Conservation (phyloP, 75 land plant genomes). For the Picea glauca region DNA sequence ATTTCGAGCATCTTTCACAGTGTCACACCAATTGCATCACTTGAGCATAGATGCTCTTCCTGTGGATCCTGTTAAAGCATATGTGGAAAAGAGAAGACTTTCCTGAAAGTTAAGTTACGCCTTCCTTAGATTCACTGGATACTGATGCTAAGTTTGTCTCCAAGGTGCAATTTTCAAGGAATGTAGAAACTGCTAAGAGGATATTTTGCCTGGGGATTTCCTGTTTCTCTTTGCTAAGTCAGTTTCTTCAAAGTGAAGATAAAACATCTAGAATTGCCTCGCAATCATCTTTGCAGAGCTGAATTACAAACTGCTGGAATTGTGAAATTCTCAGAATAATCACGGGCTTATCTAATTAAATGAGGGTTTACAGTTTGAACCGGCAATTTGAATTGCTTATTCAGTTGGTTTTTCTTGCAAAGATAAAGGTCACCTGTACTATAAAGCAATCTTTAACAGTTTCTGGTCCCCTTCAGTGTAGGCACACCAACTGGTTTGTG, state of each 20-base stretch:
- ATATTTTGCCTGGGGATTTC: neutral
- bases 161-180: neutral
- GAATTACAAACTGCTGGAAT: conserved; percentile 6
- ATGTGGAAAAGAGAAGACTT: neutral
- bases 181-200: neutral
- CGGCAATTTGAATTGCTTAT: neutral
- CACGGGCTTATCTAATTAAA: neutral
- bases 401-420: neutral
- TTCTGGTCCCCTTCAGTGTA: neutral
- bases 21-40: too few species aligned
- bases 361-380: neutral
- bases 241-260: neutral
- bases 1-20: neutral
- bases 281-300: conserved; percentile 6
- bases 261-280: neutral
- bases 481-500: neutral
- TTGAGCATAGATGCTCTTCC: neutral
- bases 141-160: neutral
- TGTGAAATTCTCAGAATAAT: neutral
- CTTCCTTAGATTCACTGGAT: neutral
- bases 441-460: neutral
- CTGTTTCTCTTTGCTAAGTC: neutral
- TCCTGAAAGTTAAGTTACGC: neutral
- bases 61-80: neutral
- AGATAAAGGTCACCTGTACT: neutral